Evolutionary conservation across 1,284 basidiomycete species (phyloP).

Genomic region (Rhodotorula sp.): DNA sequence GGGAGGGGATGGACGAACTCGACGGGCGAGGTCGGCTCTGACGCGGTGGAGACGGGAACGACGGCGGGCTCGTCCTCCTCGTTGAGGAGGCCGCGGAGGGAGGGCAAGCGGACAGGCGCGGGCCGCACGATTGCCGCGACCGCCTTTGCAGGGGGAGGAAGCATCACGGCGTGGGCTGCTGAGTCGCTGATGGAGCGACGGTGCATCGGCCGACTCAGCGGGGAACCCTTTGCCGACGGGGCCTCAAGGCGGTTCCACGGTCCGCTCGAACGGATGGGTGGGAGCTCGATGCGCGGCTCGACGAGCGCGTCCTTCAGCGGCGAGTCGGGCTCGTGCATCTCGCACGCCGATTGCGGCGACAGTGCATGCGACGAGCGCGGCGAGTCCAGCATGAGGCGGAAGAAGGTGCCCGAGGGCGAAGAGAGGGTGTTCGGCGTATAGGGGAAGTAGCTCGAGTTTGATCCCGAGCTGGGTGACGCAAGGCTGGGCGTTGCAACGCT

Average conservation of each 20-base stretch:
- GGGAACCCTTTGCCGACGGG: neutral
- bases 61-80: neutral
- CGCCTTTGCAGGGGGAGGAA: neutral
- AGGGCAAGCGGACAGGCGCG: conserved; percentile 11
- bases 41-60: neutral
- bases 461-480: conserved; percentile 6
- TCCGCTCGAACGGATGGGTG: conserved; percentile 4
- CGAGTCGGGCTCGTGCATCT: neutral
- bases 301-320: neutral
- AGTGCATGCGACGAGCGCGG: neutral
- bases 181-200: conserved; percentile 9
- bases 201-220: neutral
- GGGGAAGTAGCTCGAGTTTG: conserved; percentile 15
- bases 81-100: conserved; percentile 23
- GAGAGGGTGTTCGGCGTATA: conserved; percentile 3
- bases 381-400: conserved; percentile 28
- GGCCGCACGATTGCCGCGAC: neutral
- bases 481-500: neutral
- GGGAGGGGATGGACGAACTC: neutral
- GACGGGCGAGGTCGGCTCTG: neutral
- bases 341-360: neutral
- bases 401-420: conserved; percentile 17
- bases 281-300: conserved; percentile 5
- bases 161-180: neutral
- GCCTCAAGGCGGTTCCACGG: neutral